Percentiles rank a stretch among this genome's conserved stretches.
Evolutionary conservation across 768 basidiomycete genomes (phyloP).

Genomic region (Lentinula sp.): DNA sequence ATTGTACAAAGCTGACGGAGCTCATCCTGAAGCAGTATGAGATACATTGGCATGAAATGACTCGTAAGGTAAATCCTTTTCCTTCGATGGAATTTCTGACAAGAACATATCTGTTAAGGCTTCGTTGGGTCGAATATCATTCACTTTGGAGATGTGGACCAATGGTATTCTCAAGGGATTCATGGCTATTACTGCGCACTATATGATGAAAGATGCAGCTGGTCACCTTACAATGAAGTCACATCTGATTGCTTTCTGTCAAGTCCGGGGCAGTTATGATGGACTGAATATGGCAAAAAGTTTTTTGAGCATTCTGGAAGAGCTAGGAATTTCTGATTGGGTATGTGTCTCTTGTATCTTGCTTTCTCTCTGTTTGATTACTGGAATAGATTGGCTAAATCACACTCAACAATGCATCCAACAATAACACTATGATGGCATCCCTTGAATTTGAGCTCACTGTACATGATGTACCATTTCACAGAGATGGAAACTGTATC

Average conservation of each 20-base stretch:
- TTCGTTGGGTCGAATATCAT: slow-evolving; percentile 18
- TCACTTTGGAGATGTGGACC: slow-evolving; percentile 19
- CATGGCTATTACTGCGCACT: slow-evolving; percentile 29
- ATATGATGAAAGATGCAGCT: slow-evolving; percentile 11
- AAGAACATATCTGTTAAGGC: slow-evolving; percentile 10
- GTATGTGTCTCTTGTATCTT: slow-evolving; percentile 21
- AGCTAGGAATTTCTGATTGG: slow-evolving; percentile 14
- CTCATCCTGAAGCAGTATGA: slow-evolving; percentile 18
- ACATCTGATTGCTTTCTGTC: slow-evolving; percentile 22
- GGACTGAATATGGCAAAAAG: slow-evolving; percentile 19
- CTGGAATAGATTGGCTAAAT: too few relatives aligned
- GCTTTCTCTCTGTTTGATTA: too few relatives aligned
- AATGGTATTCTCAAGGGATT: slow-evolving; percentile 17
- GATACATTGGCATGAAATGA: too few relatives aligned
- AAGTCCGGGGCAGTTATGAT: slow-evolving; percentile 22
- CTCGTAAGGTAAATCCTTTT: neutral
- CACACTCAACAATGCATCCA: slow-evolving; percentile 1
- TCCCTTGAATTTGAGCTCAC: slow-evolving; percentile 12
- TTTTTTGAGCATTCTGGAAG: slow-evolving; percentile 19
- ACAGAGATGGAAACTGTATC: slow-evolving; percentile 16
- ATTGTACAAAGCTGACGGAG: slow-evolving; percentile 23
- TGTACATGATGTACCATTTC: slow-evolving; percentile 8
- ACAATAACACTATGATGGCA: slow-evolving; percentile 26
- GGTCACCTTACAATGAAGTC: slow-evolving; percentile 3
- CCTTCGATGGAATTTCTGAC: too few relatives aligned